Evolutionary conservation across 768 basidiomycete species (phyloP).

Genomic region (Crassisporium funariophilum): DNA sequence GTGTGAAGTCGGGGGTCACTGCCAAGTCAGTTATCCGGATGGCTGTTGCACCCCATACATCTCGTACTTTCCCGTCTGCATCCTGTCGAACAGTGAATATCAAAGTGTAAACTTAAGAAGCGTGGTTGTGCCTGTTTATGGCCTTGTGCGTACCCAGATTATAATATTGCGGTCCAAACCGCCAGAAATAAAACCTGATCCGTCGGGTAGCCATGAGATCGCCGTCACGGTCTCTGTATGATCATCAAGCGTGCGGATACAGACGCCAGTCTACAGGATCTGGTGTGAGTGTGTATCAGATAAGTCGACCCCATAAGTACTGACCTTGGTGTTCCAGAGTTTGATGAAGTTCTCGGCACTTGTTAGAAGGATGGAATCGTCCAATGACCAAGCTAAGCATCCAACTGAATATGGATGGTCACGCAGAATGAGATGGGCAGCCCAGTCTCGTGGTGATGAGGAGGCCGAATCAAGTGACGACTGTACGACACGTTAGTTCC

Average conservation of each 20-base stretch:
- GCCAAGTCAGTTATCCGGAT: constrained; percentile 88
- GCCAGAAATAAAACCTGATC: constrained; percentile 86
- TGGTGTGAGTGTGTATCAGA: constrained; percentile 12
- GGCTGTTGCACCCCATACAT: constrained; percentile 67
- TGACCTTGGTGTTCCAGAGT: constrained; percentile 89
- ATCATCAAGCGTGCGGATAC: constrained; percentile 62
- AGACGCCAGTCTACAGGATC: constrained; percentile 66
- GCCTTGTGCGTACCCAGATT: constrained; percentile 66
- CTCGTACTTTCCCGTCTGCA: constrained; percentile 67
- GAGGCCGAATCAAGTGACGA: constrained; percentile 48
- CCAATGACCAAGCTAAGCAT: constrained; percentile 90
- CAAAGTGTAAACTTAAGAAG: constrained; percentile 13
- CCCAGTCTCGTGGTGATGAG: constrained; percentile 57
- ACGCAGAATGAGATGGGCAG: constrained; percentile 56
- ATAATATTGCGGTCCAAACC: constrained; percentile 83
- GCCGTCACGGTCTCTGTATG: constrained; percentile 87
- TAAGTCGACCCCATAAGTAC: constrained; percentile 10
- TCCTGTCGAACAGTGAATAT: constrained; percentile 49
- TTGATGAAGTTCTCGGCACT: constrained; percentile 80
- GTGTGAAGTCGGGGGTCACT: constrained; percentile 81
- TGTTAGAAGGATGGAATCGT: constrained; percentile 82
- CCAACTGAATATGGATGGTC: constrained; percentile 83
- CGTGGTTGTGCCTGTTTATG: constrained; percentile 6
- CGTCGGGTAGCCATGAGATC: constrained; percentile 86
- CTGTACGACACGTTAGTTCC: constrained; percentile 17